These are phyloP conservation scores for Phlebiopsis gigantea DNA, from an alignment of 768 basidiomycete species.

Conservation along the genomic window DNA sequence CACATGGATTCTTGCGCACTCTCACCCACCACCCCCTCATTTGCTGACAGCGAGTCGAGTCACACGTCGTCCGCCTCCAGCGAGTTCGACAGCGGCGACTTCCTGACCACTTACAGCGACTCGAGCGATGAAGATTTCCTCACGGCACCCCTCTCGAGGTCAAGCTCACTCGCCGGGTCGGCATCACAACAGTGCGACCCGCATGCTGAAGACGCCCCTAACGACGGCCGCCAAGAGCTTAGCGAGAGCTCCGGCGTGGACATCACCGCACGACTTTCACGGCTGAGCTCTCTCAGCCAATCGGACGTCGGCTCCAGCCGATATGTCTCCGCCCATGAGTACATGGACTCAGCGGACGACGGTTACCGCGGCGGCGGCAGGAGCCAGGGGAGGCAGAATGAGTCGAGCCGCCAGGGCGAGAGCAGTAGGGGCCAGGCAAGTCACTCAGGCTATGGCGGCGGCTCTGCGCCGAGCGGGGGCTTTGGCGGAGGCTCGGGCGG, in stretches of 20 bases:
- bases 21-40: background rate
- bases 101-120: conserved; percentile 7
- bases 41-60: background rate
- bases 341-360: conserved; percentile 1
- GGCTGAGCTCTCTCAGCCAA: background rate
- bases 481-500: conserved; percentile 17
- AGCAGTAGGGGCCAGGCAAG: conserved; percentile 18
- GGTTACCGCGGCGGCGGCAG: background rate
- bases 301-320: conserved; percentile 1
- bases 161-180: background rate
- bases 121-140: conserved; percentile 8
- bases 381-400: background rate
- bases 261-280: conserved; percentile 7
- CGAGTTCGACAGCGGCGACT: conserved; percentile 7
- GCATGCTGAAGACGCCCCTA: background rate
- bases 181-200: background rate
- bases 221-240: background rate
- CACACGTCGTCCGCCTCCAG: conserved; percentile 2
- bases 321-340: conserved; percentile 10
- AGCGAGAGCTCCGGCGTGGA: conserved; percentile 8
- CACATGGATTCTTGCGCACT: conserved; percentile 10
- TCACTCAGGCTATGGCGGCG: conserved; percentile 22
- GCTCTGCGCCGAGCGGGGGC: conserved; percentile 18
- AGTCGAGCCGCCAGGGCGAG: conserved; percentile 1
- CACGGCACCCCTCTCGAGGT: conserved; percentile 1